Evolutionary conservation across 495 filamentous ascomycete species (phyloP).

Genomic region (Hypoxylon crocopeplum): DNA sequence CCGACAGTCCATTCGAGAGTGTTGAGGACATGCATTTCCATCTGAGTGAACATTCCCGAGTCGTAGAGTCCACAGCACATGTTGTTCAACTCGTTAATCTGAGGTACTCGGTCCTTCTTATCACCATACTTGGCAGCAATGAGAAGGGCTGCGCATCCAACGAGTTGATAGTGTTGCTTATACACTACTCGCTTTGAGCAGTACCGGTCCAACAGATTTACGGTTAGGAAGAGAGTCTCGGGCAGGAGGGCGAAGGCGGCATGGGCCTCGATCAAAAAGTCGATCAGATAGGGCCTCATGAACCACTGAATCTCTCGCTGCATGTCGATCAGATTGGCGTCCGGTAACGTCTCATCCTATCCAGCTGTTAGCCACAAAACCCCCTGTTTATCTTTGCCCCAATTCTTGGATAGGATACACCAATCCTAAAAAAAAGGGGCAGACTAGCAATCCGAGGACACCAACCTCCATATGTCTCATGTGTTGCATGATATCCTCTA

Average conservation of each 20-base stretch:
- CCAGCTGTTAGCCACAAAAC: constrained; percentile 2
- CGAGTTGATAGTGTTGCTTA: constrained; percentile 98
- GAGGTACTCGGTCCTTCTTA: constrained; percentile 94
- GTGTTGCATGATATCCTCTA: constrained; percentile 89
- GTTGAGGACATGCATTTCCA: constrained; percentile 99
- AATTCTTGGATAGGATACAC: neutral
- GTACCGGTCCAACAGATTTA: constrained; percentile 97
- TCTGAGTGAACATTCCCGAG: constrained; percentile 99
- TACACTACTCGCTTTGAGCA: constrained; percentile 98
- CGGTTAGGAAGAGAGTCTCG: constrained; percentile 91
- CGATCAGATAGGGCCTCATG: constrained; percentile 97
- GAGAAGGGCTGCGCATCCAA: constrained; percentile 93
- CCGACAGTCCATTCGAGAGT: constrained; percentile 97
- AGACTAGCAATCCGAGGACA: constrained; percentile 1
- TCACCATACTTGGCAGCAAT: constrained; percentile 99
- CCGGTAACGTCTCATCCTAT: constrained; percentile 87
- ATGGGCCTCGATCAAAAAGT: constrained; percentile 98
- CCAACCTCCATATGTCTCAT: constrained; percentile 95
- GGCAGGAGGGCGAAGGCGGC: constrained; percentile 91
- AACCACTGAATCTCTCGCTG: constrained; percentile 99
- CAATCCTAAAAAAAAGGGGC: neutral
- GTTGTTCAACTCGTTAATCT: constrained; percentile 92
- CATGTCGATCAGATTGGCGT: constrained; percentile 97
- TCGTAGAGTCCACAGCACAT: constrained; percentile 99
- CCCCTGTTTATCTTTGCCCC: neutral